Evolutionary conservation across 192 early-diverging fungal species (phyloP).

Genomic region (Coemansia sp.): DNA sequence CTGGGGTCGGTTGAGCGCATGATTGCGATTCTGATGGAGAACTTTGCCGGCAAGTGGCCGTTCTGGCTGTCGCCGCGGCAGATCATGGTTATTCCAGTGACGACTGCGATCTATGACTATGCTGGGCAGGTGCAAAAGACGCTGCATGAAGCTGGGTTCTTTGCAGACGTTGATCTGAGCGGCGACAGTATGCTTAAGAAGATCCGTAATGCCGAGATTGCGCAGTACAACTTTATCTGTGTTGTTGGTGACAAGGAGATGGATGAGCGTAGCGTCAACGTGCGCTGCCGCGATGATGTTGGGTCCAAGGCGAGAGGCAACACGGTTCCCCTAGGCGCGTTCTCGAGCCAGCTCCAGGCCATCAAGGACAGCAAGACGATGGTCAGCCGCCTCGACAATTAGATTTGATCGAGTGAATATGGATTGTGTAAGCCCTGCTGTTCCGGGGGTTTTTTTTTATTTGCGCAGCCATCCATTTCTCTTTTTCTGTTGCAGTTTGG

Average conservation of each 20-base stretch:
- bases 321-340: constrained; percentile 72
- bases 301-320: constrained; percentile 83
- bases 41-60: constrained; percentile 97
- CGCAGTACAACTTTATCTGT: constrained; percentile 97
- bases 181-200: constrained; percentile 96
- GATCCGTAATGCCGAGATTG: constrained; percentile 93
- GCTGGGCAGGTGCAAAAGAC: constrained; percentile 71
- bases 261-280: constrained; percentile 80
- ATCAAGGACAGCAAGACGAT: constrained; percentile 68
- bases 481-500: background rate
- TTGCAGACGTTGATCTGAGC: constrained; percentile 83
- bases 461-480: background rate
- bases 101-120: constrained; percentile 77
- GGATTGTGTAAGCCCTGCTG: background rate
- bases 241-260: constrained; percentile 91
- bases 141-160: constrained; percentile 75
- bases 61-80: constrained; percentile 98
- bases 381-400: constrained; percentile 59
- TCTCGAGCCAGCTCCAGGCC: constrained; percentile 68
- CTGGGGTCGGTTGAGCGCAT: constrained; percentile 96
- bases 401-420: background rate
- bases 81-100: constrained; percentile 89
- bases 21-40: constrained; percentile 95
- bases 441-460: background rate
- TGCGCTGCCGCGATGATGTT: constrained; percentile 85